phyloP scores from a whole-genome alignment of 176 grass and related monocot species.

The Musa troglodytarum region DNA sequence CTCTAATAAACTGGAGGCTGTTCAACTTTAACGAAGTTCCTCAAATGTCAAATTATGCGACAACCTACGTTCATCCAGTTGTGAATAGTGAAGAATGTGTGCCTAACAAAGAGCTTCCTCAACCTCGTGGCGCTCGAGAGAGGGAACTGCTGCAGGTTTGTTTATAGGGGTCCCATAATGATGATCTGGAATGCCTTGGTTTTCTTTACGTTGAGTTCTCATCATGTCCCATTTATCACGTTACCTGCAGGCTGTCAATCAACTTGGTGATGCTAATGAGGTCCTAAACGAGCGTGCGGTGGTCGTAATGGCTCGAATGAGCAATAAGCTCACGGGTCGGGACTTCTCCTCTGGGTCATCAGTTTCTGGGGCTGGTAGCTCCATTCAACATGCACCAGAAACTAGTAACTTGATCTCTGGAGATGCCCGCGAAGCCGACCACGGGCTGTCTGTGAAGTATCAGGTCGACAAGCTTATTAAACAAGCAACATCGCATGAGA shows the following conservation, averaged over 20 bases:
- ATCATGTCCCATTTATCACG: conserved; percentile 14
- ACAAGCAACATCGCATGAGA: conserved; percentile 82
- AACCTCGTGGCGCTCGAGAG: conserved; percentile 83
- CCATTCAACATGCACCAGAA: conserved; percentile 35
- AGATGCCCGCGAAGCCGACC: conserved; percentile 58
- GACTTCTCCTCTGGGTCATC: conserved; percentile 69
- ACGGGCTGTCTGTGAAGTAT: conserved; percentile 58
- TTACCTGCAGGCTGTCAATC: conserved; percentile 68
- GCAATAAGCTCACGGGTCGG: conserved; percentile 85
- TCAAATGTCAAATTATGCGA: conserved; percentile 81
- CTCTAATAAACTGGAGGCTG: conserved; percentile 91
- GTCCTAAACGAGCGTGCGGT: conserved; percentile 94
- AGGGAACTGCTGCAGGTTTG: conserved; percentile 86
- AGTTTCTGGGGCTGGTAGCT: conserved; percentile 29
- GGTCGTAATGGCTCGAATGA: conserved; percentile 96
- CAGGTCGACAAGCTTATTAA: conserved; percentile 88
- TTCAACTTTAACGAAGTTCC: conserved; percentile 99
- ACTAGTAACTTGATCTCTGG: conserved; percentile 31
- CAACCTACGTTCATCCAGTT: conserved; percentile 48
- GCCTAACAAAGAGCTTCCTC: conserved; percentile 47
- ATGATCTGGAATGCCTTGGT: neutral
- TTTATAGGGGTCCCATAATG: conserved; percentile 13
- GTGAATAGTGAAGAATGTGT: conserved; percentile 70
- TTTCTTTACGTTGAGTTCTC: neutral
- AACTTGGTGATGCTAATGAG: conserved; percentile 93